Evolutionary conservation across 768 basidiomycete species (phyloP).

Genomic region (Macrolepiota fuliginosa): DNA sequence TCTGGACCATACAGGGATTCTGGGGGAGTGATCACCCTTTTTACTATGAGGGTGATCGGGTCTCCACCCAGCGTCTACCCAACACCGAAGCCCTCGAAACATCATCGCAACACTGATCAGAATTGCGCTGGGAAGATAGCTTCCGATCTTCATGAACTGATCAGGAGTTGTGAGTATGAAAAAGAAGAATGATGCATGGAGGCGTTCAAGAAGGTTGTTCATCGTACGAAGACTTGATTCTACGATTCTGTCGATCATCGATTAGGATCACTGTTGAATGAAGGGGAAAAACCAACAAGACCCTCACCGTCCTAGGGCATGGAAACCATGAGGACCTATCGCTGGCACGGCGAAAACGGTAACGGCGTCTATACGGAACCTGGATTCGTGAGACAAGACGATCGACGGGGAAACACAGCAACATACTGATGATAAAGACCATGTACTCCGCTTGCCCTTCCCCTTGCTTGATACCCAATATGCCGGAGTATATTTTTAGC

Average conservation of each 20-base stretch:
- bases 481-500: conserved; percentile 72
- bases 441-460: conserved; percentile 85
- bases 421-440: conserved; percentile 83
- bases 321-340: conserved; percentile 91
- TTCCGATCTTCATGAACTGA: conserved; percentile 86
- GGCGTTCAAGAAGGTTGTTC: conserved; percentile 92
- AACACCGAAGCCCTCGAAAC: conserved; percentile 73
- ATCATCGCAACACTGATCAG: conserved; percentile 84
- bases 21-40: conserved; percentile 16
- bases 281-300: neutral
- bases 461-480: conserved; percentile 69
- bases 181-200: conserved; percentile 98
- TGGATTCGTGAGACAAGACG: conserved; percentile 25
- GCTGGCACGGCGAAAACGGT: conserved; percentile 89
- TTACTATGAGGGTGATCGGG: conserved; percentile 16
- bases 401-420: neutral
- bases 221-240: conserved; percentile 88
- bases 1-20: conserved; percentile 34
- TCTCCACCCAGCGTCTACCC: conserved; percentile 68
- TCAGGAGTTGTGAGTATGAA: conserved; percentile 68
- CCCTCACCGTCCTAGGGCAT: conserved; percentile 82
- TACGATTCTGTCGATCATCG: conserved; percentile 49
- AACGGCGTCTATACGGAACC: conserved; percentile 92
- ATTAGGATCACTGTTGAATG: neutral
- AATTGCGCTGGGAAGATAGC: conserved; percentile 85